Percentiles rank a stretch among this genome's conserved stretches.
Conservation (phyloP, 1,139 yeast species). For the Kodamaea sp. region DNA sequence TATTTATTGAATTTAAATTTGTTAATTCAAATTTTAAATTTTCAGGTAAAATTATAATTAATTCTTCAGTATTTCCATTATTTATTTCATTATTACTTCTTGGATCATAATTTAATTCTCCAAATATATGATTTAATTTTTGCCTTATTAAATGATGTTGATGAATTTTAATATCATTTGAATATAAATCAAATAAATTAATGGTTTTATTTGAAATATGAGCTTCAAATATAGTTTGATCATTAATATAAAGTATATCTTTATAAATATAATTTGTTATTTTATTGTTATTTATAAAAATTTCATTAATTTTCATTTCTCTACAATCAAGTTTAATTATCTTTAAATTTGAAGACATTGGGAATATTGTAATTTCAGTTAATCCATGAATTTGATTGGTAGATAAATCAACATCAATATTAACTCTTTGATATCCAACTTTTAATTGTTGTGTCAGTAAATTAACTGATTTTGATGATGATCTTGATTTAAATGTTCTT, state of each 20-base stretch:
- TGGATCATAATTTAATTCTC: constrained; percentile 44
- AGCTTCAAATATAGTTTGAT: constrained; percentile 26
- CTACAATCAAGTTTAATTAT: constrained; percentile 75
- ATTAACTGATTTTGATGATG: constrained; percentile 19
- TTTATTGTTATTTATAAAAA: constrained; percentile 52
- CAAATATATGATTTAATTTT: constrained; percentile 59
- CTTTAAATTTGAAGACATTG: constrained; percentile 57
- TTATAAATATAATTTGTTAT: constrained; percentile 36
- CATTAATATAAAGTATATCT: constrained; percentile 39
- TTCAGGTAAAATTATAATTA: constrained; percentile 69
- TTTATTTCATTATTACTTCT: constrained; percentile 15
- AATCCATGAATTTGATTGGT: constrained; percentile 57
- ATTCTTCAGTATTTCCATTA: constrained; percentile 63
- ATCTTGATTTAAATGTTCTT: constrained; percentile 13
- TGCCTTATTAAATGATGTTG: constrained; percentile 66
- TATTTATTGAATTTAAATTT: constrained; percentile 44
- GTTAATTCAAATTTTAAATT: constrained; percentile 58
- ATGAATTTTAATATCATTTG: constrained; percentile 42
- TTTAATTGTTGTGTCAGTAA: constrained; percentile 43
- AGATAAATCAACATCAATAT: constrained; percentile 62
- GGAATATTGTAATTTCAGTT: constrained; percentile 79
- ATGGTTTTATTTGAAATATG: constrained; percentile 20
- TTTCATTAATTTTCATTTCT: constrained; percentile 62
- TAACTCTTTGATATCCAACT: constrained; percentile 67
- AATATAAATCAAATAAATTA: constrained; percentile 41